Percentiles rank a stretch among this genome's conserved stretches.
Conservation (phyloP, 805 yeast species). For the Myxozyma melibiosi region DNA sequence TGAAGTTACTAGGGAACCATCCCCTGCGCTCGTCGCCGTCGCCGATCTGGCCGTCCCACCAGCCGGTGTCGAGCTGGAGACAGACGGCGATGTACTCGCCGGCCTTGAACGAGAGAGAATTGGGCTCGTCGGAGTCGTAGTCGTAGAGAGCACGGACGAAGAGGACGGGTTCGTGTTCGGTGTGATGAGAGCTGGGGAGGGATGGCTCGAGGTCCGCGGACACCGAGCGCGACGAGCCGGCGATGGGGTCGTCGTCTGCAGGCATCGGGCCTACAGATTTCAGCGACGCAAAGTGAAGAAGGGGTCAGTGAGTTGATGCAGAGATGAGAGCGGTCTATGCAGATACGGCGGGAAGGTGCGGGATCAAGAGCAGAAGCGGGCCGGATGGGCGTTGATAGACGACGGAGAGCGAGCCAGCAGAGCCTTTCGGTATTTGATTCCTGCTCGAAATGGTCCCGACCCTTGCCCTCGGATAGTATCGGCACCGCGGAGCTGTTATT, state of each 20-base stretch:
- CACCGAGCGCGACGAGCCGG: neutral
- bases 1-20: conserved; percentile 51
- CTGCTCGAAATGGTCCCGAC: too few species aligned
- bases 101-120: conserved; percentile 43
- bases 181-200: neutral
- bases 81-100: conserved; percentile 46
- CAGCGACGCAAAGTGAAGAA: neutral
- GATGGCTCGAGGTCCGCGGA: neutral
- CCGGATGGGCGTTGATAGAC: neutral
- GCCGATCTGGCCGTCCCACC: conserved; percentile 49
- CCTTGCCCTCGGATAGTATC: too few species aligned
- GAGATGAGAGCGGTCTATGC: too few species aligned
- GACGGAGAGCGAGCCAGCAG: too few species aligned
- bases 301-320: too few species aligned
- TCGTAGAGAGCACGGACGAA: conserved; percentile 83
- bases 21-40: conserved; percentile 43
- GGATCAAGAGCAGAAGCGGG: too few species aligned
- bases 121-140: conserved; percentile 73
- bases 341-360: too few species aligned
- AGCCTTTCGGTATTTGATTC: too few species aligned
- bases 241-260: conserved; percentile 3
- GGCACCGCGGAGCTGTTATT: too few species aligned
- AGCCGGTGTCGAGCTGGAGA: conserved; percentile 46
- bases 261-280: neutral
- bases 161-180: conserved; percentile 22